Percentiles rank a stretch among this genome's conserved stretches.
Evolutionary conservation across 2,329 filamentous ascomycete genomes (phyloP).

Genomic region (Clarireedia homoeocarpa): DNA sequence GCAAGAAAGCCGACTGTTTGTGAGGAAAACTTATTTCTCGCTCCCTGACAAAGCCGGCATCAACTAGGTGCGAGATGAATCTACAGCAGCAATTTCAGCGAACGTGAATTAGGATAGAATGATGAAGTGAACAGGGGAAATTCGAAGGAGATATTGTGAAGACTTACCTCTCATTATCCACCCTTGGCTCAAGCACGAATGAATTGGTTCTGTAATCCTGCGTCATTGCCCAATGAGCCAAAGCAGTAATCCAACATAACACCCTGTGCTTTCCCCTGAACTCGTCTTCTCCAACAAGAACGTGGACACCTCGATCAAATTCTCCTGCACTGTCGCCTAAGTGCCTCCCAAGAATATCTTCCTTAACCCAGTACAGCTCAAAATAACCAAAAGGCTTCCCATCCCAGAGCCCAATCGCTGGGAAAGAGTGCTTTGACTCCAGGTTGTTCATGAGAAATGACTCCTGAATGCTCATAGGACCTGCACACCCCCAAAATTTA

Average conservation of each 20-base stretch:
- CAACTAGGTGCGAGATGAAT: slow-evolving; percentile 59
- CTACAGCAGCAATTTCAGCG: slow-evolving; percentile 31
- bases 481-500: slow-evolving; percentile 73
- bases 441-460: slow-evolving; percentile 62
- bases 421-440: slow-evolving; percentile 69
- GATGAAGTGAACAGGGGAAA: not conserved
- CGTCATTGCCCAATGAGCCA: slow-evolving; percentile 80
- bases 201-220: slow-evolving; percentile 74
- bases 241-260: slow-evolving; percentile 69
- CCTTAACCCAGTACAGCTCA: slow-evolving; percentile 97
- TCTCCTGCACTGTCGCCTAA: slow-evolving; percentile 62
- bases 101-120: not conserved
- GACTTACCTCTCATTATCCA: slow-evolving; percentile 80
- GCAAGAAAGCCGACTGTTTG: slow-evolving; percentile 85
- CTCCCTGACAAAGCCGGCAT: slow-evolving; percentile 77
- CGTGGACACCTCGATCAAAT: slow-evolving; percentile 83
- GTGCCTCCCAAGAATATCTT: slow-evolving; percentile 69
- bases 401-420: slow-evolving; percentile 88
- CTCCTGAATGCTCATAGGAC: slow-evolving; percentile 47
- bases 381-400: slow-evolving; percentile 95
- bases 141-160: too few relatives aligned
- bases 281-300: slow-evolving; percentile 86
- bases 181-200: slow-evolving; percentile 78
- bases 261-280: slow-evolving; percentile 74
- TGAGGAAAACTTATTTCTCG: slow-evolving; percentile 81